Evolutionary conservation across 23 red algal species (phyloP), one percentile per base, ranked within the genome.

Genomic region (Gracilaria vermiculophylla): DNA sequence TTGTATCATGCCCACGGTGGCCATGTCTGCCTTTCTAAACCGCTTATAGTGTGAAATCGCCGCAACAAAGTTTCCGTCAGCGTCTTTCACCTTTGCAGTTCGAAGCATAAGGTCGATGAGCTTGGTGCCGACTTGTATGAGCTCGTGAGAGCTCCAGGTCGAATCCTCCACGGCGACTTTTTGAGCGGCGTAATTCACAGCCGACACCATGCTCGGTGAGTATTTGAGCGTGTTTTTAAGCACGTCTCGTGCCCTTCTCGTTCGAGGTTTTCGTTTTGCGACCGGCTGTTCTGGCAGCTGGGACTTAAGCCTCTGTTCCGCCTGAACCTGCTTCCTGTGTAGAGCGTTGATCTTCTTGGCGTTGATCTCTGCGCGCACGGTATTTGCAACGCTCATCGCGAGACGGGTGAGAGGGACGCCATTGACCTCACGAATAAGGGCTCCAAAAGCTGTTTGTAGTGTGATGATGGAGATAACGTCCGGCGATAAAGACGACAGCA

Each of bases 341-440:
- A 87, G 48, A 5, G 36, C 42, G 31, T 75, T 78, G 39, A 97
- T 50, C 76, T 85, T 81, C 58, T 83, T 80, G 10, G 61, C 37
- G 67, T 92, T 92, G 57, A 88, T 53, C 53, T 97, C 90, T 3
- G 94, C 91, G 36, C 88, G 89, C 29, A 93, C 82, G 13, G 94
- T 76, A 12, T 90, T 83, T 41, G 82, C 88, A 0, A 93, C 80
- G 45, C 62, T 76, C 9, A 83, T 41, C 27, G 90, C 83, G 8
- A 88, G 54, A 24, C 53, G 62, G n/a, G 81, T 27, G 45, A 93
- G 83, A 0, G 94, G 67, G 12, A 87, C 74, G 16, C 94, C 94
- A 10, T 85, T 50, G 10, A 53, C 29, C 8, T 87, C 85, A 21
- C 78, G 53, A 23, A 97, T 72, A 1, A 85, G 53, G 19, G 78